Conservation (phyloP, 1,284 basidiomycete genomes). For the Schizophyllum amplum region DNA sequence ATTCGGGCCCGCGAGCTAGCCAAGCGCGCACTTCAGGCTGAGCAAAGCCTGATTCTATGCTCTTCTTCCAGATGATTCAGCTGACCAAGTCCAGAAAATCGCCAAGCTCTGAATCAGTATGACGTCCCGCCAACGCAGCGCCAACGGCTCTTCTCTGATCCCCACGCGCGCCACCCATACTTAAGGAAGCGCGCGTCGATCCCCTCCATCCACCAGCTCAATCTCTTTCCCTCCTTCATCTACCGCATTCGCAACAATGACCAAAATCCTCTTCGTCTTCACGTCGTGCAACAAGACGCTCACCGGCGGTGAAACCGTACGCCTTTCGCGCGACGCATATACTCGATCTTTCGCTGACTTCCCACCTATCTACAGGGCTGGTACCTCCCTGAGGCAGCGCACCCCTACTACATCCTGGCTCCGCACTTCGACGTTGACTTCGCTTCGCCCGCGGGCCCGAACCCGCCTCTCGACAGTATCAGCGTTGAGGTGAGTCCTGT, state of each 20-base stretch:
- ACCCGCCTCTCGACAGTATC: slow-evolving; percentile 62
- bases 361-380: slow-evolving; percentile 37
- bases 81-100: not conserved
- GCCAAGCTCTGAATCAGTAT: not conserved
- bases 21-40: too few species aligned
- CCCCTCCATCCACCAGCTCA: not conserved
- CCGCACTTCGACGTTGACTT: slow-evolving; percentile 58
- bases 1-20: too few species aligned
- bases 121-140: too few species aligned
- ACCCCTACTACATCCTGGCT: slow-evolving; percentile 69
- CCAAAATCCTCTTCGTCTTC: slow-evolving; percentile 60
- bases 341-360: slow-evolving; percentile 2
- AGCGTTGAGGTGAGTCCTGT: slow-evolving; percentile 40
- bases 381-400: slow-evolving; percentile 72
- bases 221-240: not conserved
- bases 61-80: not conserved
- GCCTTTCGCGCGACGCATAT: slow-evolving; percentile 10
- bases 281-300: slow-evolving; percentile 64
- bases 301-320: slow-evolving; percentile 47
- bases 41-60: not conserved
- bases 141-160: too few species aligned
- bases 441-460: slow-evolving; percentile 63
- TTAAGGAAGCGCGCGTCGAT: not conserved
- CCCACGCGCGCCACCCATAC: too few species aligned
- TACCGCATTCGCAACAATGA: not conserved